A percentile compares a stretch with the other conserved stretches of the same genome.
Conservation (phyloP, 2,329 filamentous ascomycete genomes). For the Penicillium polonicum region DNA sequence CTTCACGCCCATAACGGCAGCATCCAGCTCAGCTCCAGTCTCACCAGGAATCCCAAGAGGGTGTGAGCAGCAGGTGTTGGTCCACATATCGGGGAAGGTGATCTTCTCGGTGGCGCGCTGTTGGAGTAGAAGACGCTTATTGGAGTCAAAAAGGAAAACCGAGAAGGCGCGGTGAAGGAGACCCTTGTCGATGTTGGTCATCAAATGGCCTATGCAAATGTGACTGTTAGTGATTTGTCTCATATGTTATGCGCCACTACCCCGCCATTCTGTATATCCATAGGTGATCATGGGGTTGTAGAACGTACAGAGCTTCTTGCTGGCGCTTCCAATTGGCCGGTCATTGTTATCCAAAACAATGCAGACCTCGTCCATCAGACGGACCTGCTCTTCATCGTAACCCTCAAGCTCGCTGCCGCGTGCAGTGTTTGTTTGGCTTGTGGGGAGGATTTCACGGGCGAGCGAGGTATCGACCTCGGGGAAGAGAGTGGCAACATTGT, state of each 20-base stretch:
- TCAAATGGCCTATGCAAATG: slow-evolving; percentile 74
- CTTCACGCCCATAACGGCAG: slow-evolving; percentile 82
- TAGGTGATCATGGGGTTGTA: not conserved
- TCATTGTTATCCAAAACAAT: slow-evolving; percentile 95
- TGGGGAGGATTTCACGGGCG: slow-evolving; percentile 52
- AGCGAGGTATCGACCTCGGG: slow-evolving; percentile 70
- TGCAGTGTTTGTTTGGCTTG: slow-evolving; percentile 36
- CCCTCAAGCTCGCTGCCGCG: slow-evolving; percentile 73
- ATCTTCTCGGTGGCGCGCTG: slow-evolving; percentile 97
- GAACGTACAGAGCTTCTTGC: slow-evolving; percentile 90
- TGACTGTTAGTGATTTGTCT: slow-evolving; percentile 13
- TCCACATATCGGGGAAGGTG: slow-evolving; percentile 99
- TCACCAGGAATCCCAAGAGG: slow-evolving; percentile 88
- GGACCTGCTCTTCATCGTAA: slow-evolving; percentile 96
- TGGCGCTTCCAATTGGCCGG: slow-evolving; percentile 87
- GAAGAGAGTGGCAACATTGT: slow-evolving; percentile 84
- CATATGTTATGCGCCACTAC: slow-evolving; percentile 2
- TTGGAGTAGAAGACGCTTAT: slow-evolving; percentile 90
- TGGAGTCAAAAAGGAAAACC: slow-evolving; percentile 93
- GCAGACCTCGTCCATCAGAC: slow-evolving; percentile 98
- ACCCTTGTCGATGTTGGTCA: slow-evolving; percentile 97
- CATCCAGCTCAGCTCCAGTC: slow-evolving; percentile 77
- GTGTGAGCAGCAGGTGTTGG: slow-evolving; percentile 98
- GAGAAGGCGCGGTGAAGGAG: slow-evolving; percentile 97
- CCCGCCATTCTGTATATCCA: slow-evolving; percentile 6